Evolutionary conservation across 805 yeast genomes (phyloP).

Genomic region (Myxozyma monticola): DNA sequence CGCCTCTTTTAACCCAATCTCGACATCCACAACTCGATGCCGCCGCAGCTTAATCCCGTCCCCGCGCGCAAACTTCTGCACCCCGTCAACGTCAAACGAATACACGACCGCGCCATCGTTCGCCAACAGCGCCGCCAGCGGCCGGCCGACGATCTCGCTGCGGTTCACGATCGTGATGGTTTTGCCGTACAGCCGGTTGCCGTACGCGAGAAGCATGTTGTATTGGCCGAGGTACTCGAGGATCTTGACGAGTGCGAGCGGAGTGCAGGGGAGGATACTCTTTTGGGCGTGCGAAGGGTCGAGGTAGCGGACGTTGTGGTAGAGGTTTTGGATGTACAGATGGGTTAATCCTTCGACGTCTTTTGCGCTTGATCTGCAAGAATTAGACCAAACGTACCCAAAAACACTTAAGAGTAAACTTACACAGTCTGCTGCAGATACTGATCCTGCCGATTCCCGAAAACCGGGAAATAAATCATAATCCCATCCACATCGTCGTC

Average conservation of each 20-base stretch:
- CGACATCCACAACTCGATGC: constrained; percentile 72
- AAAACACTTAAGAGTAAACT: not conserved
- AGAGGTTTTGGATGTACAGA: constrained; percentile 87
- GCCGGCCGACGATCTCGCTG: constrained; percentile 96
- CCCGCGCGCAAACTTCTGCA: constrained; percentile 92
- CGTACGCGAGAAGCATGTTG: constrained; percentile 77
- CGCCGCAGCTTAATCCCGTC: constrained; percentile 78
- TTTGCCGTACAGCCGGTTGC: constrained; percentile 90
- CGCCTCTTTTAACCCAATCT: constrained; percentile 57
- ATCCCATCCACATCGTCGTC: constrained; percentile 82
- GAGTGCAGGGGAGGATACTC: constrained; percentile 94
- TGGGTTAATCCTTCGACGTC: constrained; percentile 96
- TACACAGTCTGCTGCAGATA: constrained; percentile 86
- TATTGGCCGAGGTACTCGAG: constrained; percentile 87
- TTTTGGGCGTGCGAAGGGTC: constrained; percentile 72
- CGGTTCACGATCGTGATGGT: constrained; percentile 88
- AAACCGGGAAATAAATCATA: constrained; percentile 96
- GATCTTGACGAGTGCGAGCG: constrained; percentile 90
- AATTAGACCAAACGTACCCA: not conserved
- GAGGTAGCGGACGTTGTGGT: constrained; percentile 84
- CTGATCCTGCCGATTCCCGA: constrained; percentile 92
- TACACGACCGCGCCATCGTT: constrained; percentile 97
- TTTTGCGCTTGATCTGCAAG: constrained; percentile 69
- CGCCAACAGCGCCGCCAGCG: constrained; percentile 91
- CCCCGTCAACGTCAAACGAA: constrained; percentile 82